Conservation (phyloP, 805 yeast species). For the Candida maesae region DNA sequence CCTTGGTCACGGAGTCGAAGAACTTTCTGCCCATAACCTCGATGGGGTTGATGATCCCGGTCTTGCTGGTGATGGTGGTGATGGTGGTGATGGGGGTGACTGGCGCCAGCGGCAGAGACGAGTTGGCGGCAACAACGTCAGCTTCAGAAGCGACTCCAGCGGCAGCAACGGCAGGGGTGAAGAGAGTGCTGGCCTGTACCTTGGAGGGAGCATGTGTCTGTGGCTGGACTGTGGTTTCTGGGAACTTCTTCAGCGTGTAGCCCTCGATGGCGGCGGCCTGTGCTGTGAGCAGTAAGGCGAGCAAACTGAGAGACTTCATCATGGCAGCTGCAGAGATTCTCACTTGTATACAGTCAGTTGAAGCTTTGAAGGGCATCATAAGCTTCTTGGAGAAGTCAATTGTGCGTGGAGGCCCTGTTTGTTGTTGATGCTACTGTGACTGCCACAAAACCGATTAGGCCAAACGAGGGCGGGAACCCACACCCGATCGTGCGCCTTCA, state of each 20-base stretch:
- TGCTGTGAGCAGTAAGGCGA: not conserved
- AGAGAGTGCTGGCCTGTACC: not conserved
- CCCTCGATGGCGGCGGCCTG: not conserved
- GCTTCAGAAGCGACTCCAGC: too few species aligned
- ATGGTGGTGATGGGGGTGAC: too few species aligned
- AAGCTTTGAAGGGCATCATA: too few species aligned
- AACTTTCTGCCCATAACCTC: constrained; percentile 72
- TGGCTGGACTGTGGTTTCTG: not conserved
- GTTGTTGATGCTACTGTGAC: too few species aligned
- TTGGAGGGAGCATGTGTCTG: not conserved
- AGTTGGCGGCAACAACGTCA: not conserved
- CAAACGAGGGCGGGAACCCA: too few species aligned
- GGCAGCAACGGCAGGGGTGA: not conserved
- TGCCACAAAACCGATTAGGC: too few species aligned
- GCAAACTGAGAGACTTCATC: not conserved
- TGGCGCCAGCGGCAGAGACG: not conserved
- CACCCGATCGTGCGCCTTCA: too few species aligned
- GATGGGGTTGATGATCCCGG: too few species aligned
- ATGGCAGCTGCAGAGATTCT: not conserved
- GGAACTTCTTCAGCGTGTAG: not conserved
- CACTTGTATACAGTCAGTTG: too few species aligned
- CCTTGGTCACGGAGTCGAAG: constrained; percentile 64
- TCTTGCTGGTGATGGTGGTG: too few species aligned
- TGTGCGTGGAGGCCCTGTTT: too few species aligned
- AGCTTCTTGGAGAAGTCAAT: too few species aligned